These are phyloP conservation scores for Alternaria sp. DNA, from an alignment of 2,329 filamentous ascomycete species.

Conservation along the genomic window DNA sequence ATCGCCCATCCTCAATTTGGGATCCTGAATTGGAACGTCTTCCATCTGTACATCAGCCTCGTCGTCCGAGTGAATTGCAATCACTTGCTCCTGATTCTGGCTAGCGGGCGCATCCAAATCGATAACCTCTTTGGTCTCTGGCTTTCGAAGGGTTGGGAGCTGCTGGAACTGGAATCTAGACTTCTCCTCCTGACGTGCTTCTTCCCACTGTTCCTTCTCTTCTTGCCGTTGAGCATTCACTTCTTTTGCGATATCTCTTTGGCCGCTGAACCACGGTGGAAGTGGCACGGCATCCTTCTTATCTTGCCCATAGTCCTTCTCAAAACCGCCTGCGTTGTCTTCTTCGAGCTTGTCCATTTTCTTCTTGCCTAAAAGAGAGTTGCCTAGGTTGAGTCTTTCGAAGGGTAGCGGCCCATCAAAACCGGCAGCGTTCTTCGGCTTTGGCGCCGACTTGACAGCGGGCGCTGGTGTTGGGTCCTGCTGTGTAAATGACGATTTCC, in stretches of 20 bases:
- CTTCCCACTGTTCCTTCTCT: constrained; percentile 59
- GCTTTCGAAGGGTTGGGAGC: constrained; percentile 62
- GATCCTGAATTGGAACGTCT: constrained; percentile 39
- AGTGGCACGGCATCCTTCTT: constrained; percentile 62
- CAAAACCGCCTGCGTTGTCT: constrained; percentile 69
- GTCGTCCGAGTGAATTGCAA: constrained; percentile 69
- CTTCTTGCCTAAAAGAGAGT: constrained; percentile 60
- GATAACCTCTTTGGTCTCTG: constrained; percentile 57
- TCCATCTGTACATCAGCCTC: constrained; percentile 52
- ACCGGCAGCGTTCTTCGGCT: constrained; percentile 61
- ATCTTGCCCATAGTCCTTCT: constrained; percentile 54
- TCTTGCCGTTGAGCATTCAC: constrained; percentile 57
- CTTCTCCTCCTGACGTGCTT: constrained; percentile 61
- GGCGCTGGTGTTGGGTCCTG: constrained; percentile 15
- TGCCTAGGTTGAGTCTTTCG: constrained; percentile 76
- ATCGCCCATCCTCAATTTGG: constrained; percentile 50
- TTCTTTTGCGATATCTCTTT: constrained; percentile 59
- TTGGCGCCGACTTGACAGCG: constrained; percentile 38
- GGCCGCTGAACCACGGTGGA: constrained; percentile 75
- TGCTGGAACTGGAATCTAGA: constrained; percentile 70
- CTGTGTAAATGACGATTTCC: constrained; percentile 42
- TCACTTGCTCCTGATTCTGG: constrained; percentile 57
- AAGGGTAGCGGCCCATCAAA: constrained; percentile 89
- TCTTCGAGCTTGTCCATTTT: constrained; percentile 60
- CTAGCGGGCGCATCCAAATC: constrained; percentile 54